These are phyloP conservation scores for Medakamo hakoo DNA, from an alignment of 139 green algal genomes.

Conservation along the genomic window DNA sequence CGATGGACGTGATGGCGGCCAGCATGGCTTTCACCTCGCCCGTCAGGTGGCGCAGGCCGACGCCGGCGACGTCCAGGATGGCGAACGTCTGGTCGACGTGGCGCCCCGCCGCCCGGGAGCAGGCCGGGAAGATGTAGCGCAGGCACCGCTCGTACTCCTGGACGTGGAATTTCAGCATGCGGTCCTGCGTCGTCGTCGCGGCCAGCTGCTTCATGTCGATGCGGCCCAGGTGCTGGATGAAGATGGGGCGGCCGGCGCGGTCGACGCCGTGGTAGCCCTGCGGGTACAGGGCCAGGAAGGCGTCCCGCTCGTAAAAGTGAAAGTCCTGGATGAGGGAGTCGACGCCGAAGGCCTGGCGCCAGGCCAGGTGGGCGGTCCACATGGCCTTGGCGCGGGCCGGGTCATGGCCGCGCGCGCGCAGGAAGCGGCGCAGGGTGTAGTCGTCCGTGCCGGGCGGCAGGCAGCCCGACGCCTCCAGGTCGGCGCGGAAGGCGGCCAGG, in stretches of 20 bases:
- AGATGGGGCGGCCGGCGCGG: conserved; percentile 63
- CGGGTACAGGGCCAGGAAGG: conserved; percentile 77
- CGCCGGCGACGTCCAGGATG: conserved; percentile 78
- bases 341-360: conserved; percentile 33
- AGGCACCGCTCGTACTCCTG: conserved; percentile 79
- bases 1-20: conserved; percentile 22
- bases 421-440: conserved; percentile 32
- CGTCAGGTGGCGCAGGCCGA: conserved; percentile 48
- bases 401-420: conserved; percentile 38
- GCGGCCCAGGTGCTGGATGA: conserved; percentile 72
- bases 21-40: conserved; percentile 35
- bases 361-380: conserved; percentile 23
- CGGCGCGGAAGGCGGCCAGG: background rate
- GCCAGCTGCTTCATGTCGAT: conserved; percentile 56
- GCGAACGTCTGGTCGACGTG: conserved; percentile 72
- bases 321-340: conserved; percentile 69
- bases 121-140: conserved; percentile 67
- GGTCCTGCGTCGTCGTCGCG: conserved; percentile 62
- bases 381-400: conserved; percentile 28
- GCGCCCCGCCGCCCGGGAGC: conserved; percentile 32
- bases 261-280: conserved; percentile 67
- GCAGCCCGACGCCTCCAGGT: background rate
- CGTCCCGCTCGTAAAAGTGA: conserved; percentile 65
- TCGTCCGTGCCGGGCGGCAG: conserved; percentile 7
- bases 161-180: conserved; percentile 78